Conservation (phyloP, 1,284 basidiomycete species). For the Tylopilus microsporus region DNA sequence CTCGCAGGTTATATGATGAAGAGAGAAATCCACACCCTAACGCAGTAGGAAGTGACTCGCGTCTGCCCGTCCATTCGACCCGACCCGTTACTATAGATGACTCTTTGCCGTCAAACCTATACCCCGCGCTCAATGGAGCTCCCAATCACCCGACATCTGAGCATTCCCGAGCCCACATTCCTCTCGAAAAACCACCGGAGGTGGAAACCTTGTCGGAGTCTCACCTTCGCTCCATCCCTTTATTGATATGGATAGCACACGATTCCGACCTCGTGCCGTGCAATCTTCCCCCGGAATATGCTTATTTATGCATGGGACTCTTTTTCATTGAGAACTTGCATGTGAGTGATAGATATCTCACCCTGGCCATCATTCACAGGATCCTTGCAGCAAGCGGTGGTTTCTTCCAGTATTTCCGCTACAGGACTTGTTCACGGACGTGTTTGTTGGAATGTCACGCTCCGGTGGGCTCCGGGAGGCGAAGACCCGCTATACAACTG, state of each 20-base stretch:
- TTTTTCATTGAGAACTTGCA: conserved; percentile 29
- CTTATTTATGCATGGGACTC: conserved; percentile 27
- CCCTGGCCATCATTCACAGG: conserved; percentile 3
- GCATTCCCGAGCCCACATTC: conserved; percentile 6
- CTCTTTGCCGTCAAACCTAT: neutral
- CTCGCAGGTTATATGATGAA: neutral
- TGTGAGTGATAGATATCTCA: conserved; percentile 19
- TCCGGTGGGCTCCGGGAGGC: conserved; percentile 31
- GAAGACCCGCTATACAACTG: conserved; percentile 21
- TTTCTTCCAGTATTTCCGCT: neutral
- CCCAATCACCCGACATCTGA: neutral
- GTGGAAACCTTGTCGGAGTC: conserved; percentile 23
- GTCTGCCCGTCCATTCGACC: neutral
- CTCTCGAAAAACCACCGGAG: conserved; percentile 24
- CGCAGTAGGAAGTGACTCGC: neutral
- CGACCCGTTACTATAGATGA: neutral
- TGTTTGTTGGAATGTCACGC: conserved; percentile 26
- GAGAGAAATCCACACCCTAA: neutral
- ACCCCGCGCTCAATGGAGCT: neutral
- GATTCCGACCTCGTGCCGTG: conserved; percentile 18
- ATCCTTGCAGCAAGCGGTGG: conserved; percentile 14
- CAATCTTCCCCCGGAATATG: conserved; percentile 22
- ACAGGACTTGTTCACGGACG: conserved; percentile 16
- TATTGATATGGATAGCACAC: conserved; percentile 27
- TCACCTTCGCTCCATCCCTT: conserved; percentile 14